Percentiles rank a stretch among this genome's conserved stretches.
Evolutionary conservation across 1,284 basidiomycete genomes (phyloP).

Genomic region (Sphagnurus paluster): DNA sequence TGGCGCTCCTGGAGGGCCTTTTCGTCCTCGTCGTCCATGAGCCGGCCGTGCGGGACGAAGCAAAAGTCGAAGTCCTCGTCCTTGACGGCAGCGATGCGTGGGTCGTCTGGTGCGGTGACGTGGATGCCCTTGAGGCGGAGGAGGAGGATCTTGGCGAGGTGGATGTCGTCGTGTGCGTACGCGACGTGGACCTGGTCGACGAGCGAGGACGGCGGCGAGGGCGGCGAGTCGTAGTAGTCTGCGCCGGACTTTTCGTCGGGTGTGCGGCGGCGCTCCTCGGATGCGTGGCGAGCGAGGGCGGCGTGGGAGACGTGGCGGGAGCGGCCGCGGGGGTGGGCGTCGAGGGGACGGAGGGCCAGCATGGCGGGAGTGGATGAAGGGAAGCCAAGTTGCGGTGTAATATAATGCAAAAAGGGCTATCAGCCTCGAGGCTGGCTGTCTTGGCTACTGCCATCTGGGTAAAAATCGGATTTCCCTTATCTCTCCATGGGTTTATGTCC

Average conservation of each 20-base stretch:
- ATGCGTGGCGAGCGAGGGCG: slow-evolving; percentile 49
- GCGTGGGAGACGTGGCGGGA: slow-evolving; percentile 46
- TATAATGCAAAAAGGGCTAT: background rate
- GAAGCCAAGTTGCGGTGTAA: slow-evolving; percentile 6
- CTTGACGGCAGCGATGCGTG: slow-evolving; percentile 58
- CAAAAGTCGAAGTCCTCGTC: slow-evolving; percentile 67
- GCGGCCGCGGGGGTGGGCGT: slow-evolving; percentile 40
- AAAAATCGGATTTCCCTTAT: background rate
- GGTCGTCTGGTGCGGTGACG: slow-evolving; percentile 56
- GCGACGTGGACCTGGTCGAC: slow-evolving; percentile 66
- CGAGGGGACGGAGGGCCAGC: slow-evolving; percentile 20
- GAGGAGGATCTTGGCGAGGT: slow-evolving; percentile 60
- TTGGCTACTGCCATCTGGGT: background rate
- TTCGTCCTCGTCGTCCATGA: slow-evolving; percentile 51
- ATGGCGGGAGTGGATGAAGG: slow-evolving; percentile 17
- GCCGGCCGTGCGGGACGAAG: slow-evolving; percentile 55
- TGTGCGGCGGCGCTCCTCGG: slow-evolving; percentile 41
- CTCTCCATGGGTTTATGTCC: background rate
- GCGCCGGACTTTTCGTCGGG: slow-evolving; percentile 12
- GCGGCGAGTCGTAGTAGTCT: slow-evolving; percentile 42
- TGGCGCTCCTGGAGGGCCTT: slow-evolving; percentile 40
- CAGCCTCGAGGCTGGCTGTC: slow-evolving; percentile 5
- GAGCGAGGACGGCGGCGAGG: slow-evolving; percentile 49
- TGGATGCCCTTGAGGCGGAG: slow-evolving; percentile 61
- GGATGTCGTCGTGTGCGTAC: slow-evolving; percentile 65